Conservation (phyloP, 176 grass and related monocot species). For the Poa annua region DNA sequence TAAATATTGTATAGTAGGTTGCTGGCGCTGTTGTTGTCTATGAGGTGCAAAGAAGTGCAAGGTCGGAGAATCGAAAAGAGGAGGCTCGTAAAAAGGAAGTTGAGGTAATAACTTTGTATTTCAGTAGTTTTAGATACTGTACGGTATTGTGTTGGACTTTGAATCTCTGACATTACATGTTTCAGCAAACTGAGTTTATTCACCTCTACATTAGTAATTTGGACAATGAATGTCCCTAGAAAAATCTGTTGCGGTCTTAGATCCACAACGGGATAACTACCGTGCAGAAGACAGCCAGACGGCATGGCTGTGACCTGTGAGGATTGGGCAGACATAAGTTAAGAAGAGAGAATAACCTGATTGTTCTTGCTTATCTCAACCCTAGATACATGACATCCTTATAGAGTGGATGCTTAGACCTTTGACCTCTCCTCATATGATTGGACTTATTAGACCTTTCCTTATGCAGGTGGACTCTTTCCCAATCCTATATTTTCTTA, state of each 20-base stretch:
- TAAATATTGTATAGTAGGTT: conserved; percentile 58
- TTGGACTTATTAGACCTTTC: too few species aligned
- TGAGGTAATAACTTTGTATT: conserved; percentile 48
- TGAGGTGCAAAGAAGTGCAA: conserved; percentile 83
- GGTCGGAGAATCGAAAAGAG: conserved; percentile 69
- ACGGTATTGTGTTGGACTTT: not conserved
- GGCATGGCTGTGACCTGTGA: too few species aligned
- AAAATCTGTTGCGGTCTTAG: not conserved
- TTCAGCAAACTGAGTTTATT: not conserved
- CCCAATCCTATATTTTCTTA: too few species aligned
- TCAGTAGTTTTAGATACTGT: not conserved
- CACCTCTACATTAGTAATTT: not conserved
- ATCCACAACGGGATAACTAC: too few species aligned
- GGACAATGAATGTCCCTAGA: not conserved
- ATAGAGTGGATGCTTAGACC: too few species aligned
- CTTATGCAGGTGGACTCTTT: too few species aligned
- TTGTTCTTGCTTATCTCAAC: too few species aligned
- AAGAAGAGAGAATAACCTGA: too few species aligned
- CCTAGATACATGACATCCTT: too few species aligned
- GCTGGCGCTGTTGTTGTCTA: conserved; percentile 64
- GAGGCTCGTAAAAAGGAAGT: conserved; percentile 63
- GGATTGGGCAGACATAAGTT: too few species aligned
- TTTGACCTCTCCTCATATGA: too few species aligned
- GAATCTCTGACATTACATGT: not conserved
- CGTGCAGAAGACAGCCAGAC: too few species aligned